Evolutionary conservation across 1,284 basidiomycete species (phyloP), one percentile per base, ranked within the genome.

Genomic region (Rugosomyces carneus): DNA sequence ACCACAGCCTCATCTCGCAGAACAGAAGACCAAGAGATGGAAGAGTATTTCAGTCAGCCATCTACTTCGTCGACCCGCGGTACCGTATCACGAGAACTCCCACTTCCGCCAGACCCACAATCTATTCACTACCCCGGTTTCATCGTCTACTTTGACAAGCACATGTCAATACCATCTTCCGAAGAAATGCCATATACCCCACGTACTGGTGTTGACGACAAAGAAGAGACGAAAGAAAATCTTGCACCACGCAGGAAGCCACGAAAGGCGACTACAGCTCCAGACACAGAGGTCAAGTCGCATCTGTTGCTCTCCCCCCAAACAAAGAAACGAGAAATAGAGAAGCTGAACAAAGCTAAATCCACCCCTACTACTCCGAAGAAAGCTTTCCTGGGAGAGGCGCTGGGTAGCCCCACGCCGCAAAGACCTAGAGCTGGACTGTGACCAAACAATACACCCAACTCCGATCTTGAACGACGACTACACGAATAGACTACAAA

Each of bases 41-140:
- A 58, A 29, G 54, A 57, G 56, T 51, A 56, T 53, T 55, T 52
- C 50, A 32, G 52, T 47, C 50, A 55, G 46, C 43, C 50, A 11
- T 50, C 48, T 21, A 40, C 48, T 47, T 55, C 55, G 18, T 23
- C 36, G 18, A 45, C 39, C 45, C 57, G 53, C 38, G 59, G 58
- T 18, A 47, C 62, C 42, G 57, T 72, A 44, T 66, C 71, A 18
- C 75, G 72, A 47, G 69, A 68, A 45, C 61, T 71, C 24, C 73
- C 71, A 13, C 66, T 68, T 13, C 67, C 66, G 18, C 61, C 66
- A 35, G 73, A 83, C 56, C 73, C 73, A 5, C 70, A 74, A 40
- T 85, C 83, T 8, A 66, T 72, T 27, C 86, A 88, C 57, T 85
- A 84, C 59, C 85, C 85, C 7, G 84, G 85, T 13, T 89, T 89